A percentile compares a stretch with the other conserved stretches of the same genome.
Evolutionary conservation across 2,329 filamentous ascomycete genomes (phyloP).

Genomic region (Neopestalotiopsis sp.): DNA sequence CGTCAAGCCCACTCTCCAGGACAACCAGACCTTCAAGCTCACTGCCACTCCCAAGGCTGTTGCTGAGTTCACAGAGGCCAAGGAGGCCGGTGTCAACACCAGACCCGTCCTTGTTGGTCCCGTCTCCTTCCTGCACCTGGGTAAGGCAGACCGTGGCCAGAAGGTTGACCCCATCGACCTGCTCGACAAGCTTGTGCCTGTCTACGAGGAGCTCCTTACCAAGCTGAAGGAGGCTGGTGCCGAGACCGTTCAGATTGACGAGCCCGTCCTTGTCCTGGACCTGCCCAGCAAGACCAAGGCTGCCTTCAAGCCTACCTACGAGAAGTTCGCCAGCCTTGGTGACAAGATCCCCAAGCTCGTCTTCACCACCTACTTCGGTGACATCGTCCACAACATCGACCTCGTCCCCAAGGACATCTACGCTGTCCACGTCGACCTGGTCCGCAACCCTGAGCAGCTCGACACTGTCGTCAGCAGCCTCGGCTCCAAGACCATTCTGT

Average conservation of each 20-base stretch:
- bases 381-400: constrained; percentile 99
- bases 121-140: constrained; percentile 96
- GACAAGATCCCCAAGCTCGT: constrained; percentile 85
- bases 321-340: constrained; percentile 81
- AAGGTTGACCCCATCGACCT: constrained; percentile 91
- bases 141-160: constrained; percentile 97
- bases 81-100: constrained; percentile 92
- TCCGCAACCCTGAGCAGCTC: constrained; percentile 98
- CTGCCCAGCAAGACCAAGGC: constrained; percentile 88
- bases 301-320: constrained; percentile 97
- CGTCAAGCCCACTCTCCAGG: constrained; percentile 97
- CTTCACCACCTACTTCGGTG: constrained; percentile 98
- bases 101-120: constrained; percentile 94
- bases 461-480: constrained; percentile 82
- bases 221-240: constrained; percentile 96
- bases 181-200: constrained; percentile 88
- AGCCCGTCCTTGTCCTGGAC: constrained; percentile 96
- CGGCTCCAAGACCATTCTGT: constrained; percentile 87
- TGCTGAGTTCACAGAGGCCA: constrained; percentile 92
- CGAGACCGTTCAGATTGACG: constrained; percentile 96
- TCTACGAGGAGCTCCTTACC: constrained; percentile 91
- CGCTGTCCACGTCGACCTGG: constrained; percentile 92
- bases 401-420: constrained; percentile 76
- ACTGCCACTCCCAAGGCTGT: constrained; percentile 89
- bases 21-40: constrained; percentile 96